Base-by-base conservation (phyloP, 805 yeast genomes). In the Candida boleticola region DNA sequence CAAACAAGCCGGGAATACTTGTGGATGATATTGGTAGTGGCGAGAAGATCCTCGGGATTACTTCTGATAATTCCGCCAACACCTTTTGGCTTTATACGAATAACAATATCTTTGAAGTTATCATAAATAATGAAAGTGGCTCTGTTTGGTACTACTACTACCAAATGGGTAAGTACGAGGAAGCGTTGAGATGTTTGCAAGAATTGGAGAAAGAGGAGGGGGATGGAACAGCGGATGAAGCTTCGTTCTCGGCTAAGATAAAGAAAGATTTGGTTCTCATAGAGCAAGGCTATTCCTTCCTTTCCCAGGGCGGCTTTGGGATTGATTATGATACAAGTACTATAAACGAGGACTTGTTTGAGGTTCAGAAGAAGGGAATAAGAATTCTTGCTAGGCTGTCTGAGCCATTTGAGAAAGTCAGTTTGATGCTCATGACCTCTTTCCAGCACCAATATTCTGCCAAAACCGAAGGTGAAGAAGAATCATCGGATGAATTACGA, bases 31-130 rank as follows among this genome's bases (percentile, higher is more conserved):
- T 49, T 21, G 18, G 16, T 6, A 36, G 53, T 41, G 22, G 44
- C 29, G 34, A 36, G 20, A 37, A 40, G 14, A 42, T 64, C 1
- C 13, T 55, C 16, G 73, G 70, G 3, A 46, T 67, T 2, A 50
- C 61, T 0, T 58, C 63, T 4, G 75, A 69, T 42, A 42, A 52
- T 26, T 34, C 34, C 1, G 47, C 53, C 1, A 55, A 69, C 1
- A 86, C 98, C 0, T 85, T 69, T 51, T 93, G 99, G 99, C 61
- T 85, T 3, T 87, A 69, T 52, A 79, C 93, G 0, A 60, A 66
- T 10, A 55, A 63, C 4, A 71, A 71, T 37, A 79, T 93, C 7
- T 85, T 75, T 55, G 99, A 93, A 57, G 62, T 93, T 5, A 72
- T 83, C 7, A 67, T 87, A 10, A 74, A 74, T 27, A 76, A 84